Evolutionary conservation across 2,329 filamentous ascomycete genomes (phyloP), one percentile per base, ranked within the genome.

Genomic region (Fusarium decemcellulare): DNA sequence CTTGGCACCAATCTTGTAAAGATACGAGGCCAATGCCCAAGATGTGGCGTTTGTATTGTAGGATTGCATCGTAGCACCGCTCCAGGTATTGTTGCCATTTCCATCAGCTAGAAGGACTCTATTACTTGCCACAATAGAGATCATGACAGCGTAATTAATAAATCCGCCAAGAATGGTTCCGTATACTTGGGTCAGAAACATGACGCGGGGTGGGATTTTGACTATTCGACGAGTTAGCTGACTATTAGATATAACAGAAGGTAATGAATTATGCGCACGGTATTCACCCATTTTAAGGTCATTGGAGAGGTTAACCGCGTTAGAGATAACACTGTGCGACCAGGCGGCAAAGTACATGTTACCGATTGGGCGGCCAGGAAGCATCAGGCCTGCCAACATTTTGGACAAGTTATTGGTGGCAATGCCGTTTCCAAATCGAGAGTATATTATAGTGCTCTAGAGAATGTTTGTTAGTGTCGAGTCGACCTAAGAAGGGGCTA

Each of bases 261-360:
- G 2, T 10, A 8, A 11, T 7, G 12, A 15, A 5, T 0, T 5
- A 5, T 5, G 78, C 83, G 54, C 77, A 85, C 85, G 81, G 53
- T 89, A 89, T 78, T 89, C 85, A 18, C 87, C 87, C 81, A 88
- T 82, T 77, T 89, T 89, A 27, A 89, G 73, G 65, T 88, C 86
- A 48, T 82, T 84, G 39, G 80, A 85, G 8, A 89, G 77, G 57
- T 78, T 84, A 46, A 89, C 83, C 0, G 81, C 77, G 52, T 86
- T 86, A 3, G 59, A 12, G 51, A 89, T 88, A 51, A 88, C 84
- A 39, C 84, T 87, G 75, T 89, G 87, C 1, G 86, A 88, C 86
- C 86, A 89, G 11, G 83, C 83, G 8, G 86, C 84, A 72, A 88
- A 88, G 74, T 88, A 88, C 84, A 88, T 86, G 74, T 88, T 88